A percentile compares a stretch with the other conserved stretches of the same genome.
Evolutionary conservation across 805 yeast species (phyloP).

Genomic region (Nakazawaea siamensis): DNA sequence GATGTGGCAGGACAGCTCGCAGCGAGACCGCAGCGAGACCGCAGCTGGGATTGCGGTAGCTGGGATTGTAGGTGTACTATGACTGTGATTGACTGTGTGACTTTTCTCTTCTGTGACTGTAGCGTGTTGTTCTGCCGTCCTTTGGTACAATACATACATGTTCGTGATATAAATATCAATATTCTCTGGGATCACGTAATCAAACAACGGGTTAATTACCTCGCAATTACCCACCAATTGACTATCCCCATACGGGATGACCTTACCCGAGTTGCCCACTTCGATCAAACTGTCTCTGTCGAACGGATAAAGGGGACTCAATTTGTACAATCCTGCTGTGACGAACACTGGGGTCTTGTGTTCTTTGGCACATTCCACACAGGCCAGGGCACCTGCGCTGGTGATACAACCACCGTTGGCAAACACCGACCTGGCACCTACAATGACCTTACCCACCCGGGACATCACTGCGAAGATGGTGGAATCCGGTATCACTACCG

Average conservation of each 20-base stretch:
- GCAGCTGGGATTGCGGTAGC: too few relatives aligned
- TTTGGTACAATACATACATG: slow-evolving; percentile 31
- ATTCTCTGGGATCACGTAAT: slow-evolving; percentile 88
- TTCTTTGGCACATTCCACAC: slow-evolving; percentile 92
- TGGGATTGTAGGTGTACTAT: background rate
- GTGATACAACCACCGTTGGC: slow-evolving; percentile 95
- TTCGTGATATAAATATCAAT: slow-evolving; percentile 93
- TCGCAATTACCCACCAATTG: slow-evolving; percentile 64
- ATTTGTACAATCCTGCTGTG: slow-evolving; percentile 87
- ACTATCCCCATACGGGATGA: slow-evolving; percentile 66
- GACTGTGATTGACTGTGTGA: too few relatives aligned
- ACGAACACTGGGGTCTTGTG: slow-evolving; percentile 95
- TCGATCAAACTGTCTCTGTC: slow-evolving; percentile 78
- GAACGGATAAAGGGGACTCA: slow-evolving; percentile 89
- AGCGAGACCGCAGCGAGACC: too few relatives aligned
- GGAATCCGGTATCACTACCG: slow-evolving; percentile 88
- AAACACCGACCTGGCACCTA: slow-evolving; percentile 88
- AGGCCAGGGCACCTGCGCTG: slow-evolving; percentile 84
- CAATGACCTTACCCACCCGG: slow-evolving; percentile 89
- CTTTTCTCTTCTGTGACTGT: background rate
- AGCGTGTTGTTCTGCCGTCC: too few relatives aligned
- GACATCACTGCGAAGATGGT: slow-evolving; percentile 95
- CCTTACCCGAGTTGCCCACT: slow-evolving; percentile 90
- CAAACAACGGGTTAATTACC: slow-evolving; percentile 82
- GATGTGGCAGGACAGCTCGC: too few relatives aligned